A percentile compares a stretch with the other conserved stretches of the same genome.
phyloP scores from a whole-genome alignment of 495 filamentous ascomycete genomes.

The Endocarpon pusillum region DNA sequence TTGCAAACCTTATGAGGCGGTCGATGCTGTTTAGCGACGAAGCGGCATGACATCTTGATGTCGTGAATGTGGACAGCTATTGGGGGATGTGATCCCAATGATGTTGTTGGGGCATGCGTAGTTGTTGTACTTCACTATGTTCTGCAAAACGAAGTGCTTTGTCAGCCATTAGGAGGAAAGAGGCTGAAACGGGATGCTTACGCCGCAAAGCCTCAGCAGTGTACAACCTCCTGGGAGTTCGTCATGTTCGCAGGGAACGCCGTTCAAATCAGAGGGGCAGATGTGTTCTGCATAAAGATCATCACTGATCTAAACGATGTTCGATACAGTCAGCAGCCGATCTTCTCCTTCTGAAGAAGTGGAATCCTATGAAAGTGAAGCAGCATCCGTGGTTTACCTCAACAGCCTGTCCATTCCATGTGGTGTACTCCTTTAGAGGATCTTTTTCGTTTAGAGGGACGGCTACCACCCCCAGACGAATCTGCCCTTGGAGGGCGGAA shows the following conservation, averaged over 20 bases:
- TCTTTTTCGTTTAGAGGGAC: background rate
- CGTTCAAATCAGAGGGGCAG: constrained; percentile 1
- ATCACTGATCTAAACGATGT: background rate
- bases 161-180: too few species aligned
- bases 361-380: too few species aligned
- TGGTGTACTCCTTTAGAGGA: background rate
- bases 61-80: too few species aligned
- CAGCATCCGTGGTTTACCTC: background rate
- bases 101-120: background rate
- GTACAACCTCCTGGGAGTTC: background rate
- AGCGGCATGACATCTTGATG: background rate
- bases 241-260: background rate
- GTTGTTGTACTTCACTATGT: constrained; percentile 1
- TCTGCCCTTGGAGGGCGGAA: too few species aligned
- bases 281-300: background rate
- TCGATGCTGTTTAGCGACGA: background rate
- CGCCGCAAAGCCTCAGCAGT: background rate
- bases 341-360: too few species aligned
- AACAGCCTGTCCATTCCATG: background rate
- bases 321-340: background rate
- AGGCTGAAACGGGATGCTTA: too few species aligned
- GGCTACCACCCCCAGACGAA: too few species aligned
- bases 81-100: background rate
- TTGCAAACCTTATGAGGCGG: too few species aligned
- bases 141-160: too few species aligned